A percentile compares a stretch with the other conserved stretches of the same genome.
Evolutionary conservation across 352 stramenopile genomes (phyloP).

Genomic region (Phytophthora nicotianae): DNA sequence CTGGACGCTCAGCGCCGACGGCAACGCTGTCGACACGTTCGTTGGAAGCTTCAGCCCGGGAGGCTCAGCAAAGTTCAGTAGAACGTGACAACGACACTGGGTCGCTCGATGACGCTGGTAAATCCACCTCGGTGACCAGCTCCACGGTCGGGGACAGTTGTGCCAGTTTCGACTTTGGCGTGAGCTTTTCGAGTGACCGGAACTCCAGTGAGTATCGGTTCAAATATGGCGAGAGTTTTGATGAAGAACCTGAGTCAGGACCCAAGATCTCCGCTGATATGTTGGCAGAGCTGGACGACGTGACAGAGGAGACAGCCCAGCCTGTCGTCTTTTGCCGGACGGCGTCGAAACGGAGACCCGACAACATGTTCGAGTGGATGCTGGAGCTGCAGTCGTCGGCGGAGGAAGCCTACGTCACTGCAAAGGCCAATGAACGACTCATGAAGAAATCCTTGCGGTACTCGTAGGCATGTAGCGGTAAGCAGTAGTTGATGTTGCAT

Average conservation of each 20-base stretch:
- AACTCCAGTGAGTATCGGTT: slow-evolving; percentile 21
- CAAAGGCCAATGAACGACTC: slow-evolving; percentile 50
- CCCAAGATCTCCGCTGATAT: slow-evolving; percentile 15
- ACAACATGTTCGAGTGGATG: slow-evolving; percentile 42
- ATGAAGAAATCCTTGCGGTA: slow-evolving; percentile 46
- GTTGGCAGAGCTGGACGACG: slow-evolving; percentile 13
- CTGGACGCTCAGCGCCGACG: slow-evolving; percentile 3
- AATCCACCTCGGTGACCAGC: slow-evolving; percentile 20
- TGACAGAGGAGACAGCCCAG: slow-evolving; percentile 4
- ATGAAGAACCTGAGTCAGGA: slow-evolving; percentile 21
- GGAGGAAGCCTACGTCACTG: slow-evolving; percentile 47
- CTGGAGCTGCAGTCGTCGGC: slow-evolving; percentile 42
- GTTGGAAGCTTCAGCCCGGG: slow-evolving; percentile 8
- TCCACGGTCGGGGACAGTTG: slow-evolving; percentile 26
- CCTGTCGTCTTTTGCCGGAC: neutral
- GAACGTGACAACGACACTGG: slow-evolving; percentile 2
- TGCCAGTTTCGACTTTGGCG: slow-evolving; percentile 24
- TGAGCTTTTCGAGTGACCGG: slow-evolving; percentile 32
- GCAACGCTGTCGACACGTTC: slow-evolving; percentile 14
- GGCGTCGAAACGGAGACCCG: slow-evolving; percentile 7
- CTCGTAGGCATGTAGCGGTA: too few relatives aligned
- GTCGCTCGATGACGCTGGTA: slow-evolving; percentile 6
- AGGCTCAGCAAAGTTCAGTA: slow-evolving; percentile 3
- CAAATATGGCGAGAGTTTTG: slow-evolving; percentile 9
- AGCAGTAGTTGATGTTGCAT: neutral